These are phyloP conservation scores for Arabidopsis lyrata DNA, from an alignment of 441 rosid species.

Conservation along the genomic window DNA sequence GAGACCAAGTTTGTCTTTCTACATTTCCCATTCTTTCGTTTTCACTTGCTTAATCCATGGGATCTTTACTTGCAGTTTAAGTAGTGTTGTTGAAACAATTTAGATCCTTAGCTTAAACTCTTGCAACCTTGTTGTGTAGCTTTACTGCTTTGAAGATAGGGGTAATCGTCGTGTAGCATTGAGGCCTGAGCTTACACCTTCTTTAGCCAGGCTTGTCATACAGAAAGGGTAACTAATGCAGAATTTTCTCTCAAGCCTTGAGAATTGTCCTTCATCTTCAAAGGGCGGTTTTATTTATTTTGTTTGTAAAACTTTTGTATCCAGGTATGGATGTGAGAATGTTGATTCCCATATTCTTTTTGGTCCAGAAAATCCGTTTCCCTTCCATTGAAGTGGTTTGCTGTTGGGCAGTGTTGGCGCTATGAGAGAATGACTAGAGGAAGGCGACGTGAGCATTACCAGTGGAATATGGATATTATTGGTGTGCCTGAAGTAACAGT, in stretches of 20 bases:
- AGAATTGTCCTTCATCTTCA: neutral
- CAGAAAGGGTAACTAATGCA: conserved; percentile 76
- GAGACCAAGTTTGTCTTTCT: conserved; percentile 68
- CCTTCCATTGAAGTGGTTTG: conserved; percentile 95
- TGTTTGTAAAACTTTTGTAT: conserved; percentile 48
- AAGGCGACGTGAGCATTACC: conserved; percentile 93
- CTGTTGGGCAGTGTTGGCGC: conserved; percentile 97
- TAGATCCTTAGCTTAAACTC: conserved; percentile 2
- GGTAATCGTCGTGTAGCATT: conserved; percentile 95
- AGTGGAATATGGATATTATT: conserved; percentile 96
- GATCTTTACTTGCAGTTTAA: neutral
- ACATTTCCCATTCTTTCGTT: neutral
- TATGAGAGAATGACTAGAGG: conserved; percentile 98
- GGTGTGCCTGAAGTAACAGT: conserved; percentile 88
- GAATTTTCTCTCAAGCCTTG: conserved; percentile 3
- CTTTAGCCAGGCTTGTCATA: conserved; percentile 87
- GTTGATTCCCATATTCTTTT: conserved; percentile 65
- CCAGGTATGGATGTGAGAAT: conserved; percentile 66
- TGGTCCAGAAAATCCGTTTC: conserved; percentile 86
- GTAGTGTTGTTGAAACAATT: conserved; percentile 1
- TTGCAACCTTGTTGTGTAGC: conserved; percentile 51
- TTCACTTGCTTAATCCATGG: neutral
- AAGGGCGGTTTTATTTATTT: conserved; percentile 44
- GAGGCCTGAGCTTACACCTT: conserved; percentile 97
- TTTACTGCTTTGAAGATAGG: conserved; percentile 91